phyloP scores from a whole-genome alignment of 225 moss, liverwort and hornwort species.

The Polytrichum formosum region DNA sequence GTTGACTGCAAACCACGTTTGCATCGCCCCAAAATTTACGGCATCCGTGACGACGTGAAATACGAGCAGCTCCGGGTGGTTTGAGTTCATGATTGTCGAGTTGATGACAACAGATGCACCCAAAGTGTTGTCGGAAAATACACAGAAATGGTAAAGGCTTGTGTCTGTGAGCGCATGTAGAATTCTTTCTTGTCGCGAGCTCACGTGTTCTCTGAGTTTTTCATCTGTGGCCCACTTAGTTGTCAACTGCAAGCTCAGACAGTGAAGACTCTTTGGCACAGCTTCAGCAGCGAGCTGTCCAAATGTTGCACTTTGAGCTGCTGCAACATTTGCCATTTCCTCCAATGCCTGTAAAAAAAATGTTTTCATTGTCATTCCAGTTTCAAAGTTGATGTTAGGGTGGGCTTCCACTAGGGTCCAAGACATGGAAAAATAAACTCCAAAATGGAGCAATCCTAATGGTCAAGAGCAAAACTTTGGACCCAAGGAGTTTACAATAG shows the following conservation, averaged over 20 bases:
- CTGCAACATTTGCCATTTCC: constrained; percentile 51
- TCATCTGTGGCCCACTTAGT: constrained; percentile 31
- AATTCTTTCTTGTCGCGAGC: constrained; percentile 7
- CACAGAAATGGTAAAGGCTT: constrained; percentile 63
- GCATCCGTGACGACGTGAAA: constrained; percentile 86
- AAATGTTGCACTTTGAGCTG: constrained; percentile 59
- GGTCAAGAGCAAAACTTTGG: too few species aligned
- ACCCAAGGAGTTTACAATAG: too few species aligned
- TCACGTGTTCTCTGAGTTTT: constrained; percentile 19
- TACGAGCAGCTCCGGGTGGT: constrained; percentile 55
- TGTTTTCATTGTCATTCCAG: too few species aligned
- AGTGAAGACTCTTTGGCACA: constrained; percentile 56
- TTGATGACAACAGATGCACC: constrained; percentile 80
- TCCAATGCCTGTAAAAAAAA: constrained; percentile 32
- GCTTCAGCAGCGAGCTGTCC: constrained; percentile 68
- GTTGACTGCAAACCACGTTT: constrained; percentile 65
- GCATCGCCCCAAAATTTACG: constrained; percentile 75
- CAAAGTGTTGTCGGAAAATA: constrained; percentile 87
- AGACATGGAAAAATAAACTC: too few species aligned
- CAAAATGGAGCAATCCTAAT: too few species aligned
- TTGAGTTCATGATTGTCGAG: constrained; percentile 67
- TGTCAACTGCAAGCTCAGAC: constrained; percentile 53
- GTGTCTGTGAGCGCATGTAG: constrained; percentile 39
- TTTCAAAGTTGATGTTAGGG: background rate
- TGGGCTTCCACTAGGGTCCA: background rate